phyloP scores from a whole-genome alignment of 495 filamentous ascomycete species.

The Barbatosphaeria neglecta region DNA sequence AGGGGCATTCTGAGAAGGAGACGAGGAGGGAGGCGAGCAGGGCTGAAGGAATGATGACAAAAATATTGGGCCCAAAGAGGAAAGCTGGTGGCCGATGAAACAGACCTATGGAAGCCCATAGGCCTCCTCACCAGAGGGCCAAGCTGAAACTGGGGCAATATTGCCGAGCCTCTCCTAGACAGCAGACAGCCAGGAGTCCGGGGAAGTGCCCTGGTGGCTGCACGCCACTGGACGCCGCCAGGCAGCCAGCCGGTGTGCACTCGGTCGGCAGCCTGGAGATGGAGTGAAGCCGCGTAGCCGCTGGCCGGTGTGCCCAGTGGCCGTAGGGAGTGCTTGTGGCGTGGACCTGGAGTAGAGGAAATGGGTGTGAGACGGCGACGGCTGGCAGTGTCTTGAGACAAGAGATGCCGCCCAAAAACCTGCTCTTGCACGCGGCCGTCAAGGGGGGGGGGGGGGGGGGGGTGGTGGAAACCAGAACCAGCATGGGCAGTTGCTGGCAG shows the following conservation, averaged over 20 bases:
- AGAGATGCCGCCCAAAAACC: neutral
- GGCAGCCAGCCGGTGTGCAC: neutral
- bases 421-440: neutral
- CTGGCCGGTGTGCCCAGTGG: neutral
- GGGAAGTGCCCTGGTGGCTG: neutral
- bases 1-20: neutral
- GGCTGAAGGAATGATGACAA: neutral
- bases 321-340: too few species aligned
- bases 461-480: neutral
- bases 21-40: neutral
- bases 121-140: neutral
- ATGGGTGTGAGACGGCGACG: too few species aligned
- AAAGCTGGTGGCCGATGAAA: neutral
- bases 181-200: neutral
- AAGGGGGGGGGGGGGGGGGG: neutral
- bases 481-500: too few species aligned
- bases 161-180: neutral
- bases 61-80: neutral
- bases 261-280: neutral
- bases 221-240: neutral
- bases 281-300: neutral
- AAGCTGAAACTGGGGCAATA: neutral
- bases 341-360: neutral
- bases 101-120: too few species aligned
- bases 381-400: neutral